phyloP scores from a whole-genome alignment of 805 yeast genomes.

The Zygosaccharomyces bisporus region DNA sequence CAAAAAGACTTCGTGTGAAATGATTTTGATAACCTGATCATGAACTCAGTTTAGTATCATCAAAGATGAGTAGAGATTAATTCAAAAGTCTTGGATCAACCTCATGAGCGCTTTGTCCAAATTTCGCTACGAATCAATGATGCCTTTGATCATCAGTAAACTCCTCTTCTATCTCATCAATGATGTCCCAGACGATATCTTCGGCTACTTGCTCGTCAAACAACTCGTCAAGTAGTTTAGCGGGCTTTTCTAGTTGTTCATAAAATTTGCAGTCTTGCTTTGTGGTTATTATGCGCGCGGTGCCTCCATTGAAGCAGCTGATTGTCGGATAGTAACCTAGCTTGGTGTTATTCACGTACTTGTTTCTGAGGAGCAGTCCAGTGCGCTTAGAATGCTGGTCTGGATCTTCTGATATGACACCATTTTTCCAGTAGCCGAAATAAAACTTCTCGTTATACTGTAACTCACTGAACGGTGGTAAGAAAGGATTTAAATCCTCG shows the following conservation, averaged over 20 bases:
- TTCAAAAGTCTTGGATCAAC: too few species aligned
- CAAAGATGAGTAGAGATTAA: too few species aligned
- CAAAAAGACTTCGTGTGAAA: neutral
- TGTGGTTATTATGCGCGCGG: slow-evolving; percentile 66
- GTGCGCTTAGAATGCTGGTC: slow-evolving; percentile 22
- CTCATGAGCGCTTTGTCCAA: too few species aligned
- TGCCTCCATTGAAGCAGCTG: slow-evolving; percentile 76
- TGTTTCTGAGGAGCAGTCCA: slow-evolving; percentile 29
- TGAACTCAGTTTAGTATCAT: too few species aligned
- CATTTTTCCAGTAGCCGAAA: slow-evolving; percentile 32
- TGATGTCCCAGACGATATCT: slow-evolving; percentile 74
- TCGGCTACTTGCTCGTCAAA: slow-evolving; percentile 71
- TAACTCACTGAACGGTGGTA: slow-evolving; percentile 71
- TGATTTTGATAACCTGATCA: neutral
- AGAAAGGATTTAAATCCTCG: slow-evolving; percentile 63
- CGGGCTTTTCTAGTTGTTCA: slow-evolving; percentile 18
- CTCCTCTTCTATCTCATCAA: slow-evolving; percentile 77
- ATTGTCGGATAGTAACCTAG: slow-evolving; percentile 91
- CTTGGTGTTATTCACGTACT: slow-evolving; percentile 69
- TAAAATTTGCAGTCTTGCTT: slow-evolving; percentile 48
- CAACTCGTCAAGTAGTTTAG: slow-evolving; percentile 53
- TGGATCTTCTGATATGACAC: slow-evolving; percentile 13
- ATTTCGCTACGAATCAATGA: too few species aligned
- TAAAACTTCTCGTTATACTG: slow-evolving; percentile 40
- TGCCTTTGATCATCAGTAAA: neutral